These are phyloP conservation scores for Podospora comata DNA, from an alignment of 495 filamentous ascomycete genomes.

Conservation along the genomic window DNA sequence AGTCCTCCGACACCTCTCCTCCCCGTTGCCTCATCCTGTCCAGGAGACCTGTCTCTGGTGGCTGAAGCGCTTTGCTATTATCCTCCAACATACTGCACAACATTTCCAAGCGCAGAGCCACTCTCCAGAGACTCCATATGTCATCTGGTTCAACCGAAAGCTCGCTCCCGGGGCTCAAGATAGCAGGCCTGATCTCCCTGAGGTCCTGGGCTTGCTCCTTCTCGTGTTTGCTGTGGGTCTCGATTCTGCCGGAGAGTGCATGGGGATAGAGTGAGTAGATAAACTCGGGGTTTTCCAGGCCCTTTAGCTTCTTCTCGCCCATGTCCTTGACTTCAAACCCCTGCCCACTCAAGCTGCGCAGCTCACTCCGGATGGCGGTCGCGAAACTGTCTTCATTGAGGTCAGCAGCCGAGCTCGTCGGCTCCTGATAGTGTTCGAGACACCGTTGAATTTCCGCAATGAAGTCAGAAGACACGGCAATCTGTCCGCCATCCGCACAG, in stretches of 20 bases:
- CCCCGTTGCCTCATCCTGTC: slow-evolving; percentile 79
- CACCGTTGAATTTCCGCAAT: slow-evolving; percentile 92
- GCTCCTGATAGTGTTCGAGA: slow-evolving; percentile 77
- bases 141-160: slow-evolving; percentile 71
- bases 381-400: slow-evolving; percentile 64
- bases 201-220: slow-evolving; percentile 37
- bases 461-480: slow-evolving; percentile 93
- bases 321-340: slow-evolving; percentile 97
- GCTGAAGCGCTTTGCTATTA: slow-evolving; percentile 55
- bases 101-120: slow-evolving; percentile 86
- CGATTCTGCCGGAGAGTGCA: slow-evolving; percentile 73
- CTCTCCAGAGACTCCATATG: slow-evolving; percentile 86
- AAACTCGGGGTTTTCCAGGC: slow-evolving; percentile 93
- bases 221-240: slow-evolving; percentile 57
- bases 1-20: slow-evolving; percentile 82
- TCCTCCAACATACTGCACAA: slow-evolving; percentile 82
- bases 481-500: slow-evolving; percentile 95
- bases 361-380: slow-evolving; percentile 73
- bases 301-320: slow-evolving; percentile 89
- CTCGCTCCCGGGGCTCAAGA: slow-evolving; percentile 47
- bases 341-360: slow-evolving; percentile 81
- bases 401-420: slow-evolving; percentile 59
- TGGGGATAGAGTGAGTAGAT: slow-evolving; percentile 93
- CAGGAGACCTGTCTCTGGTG: slow-evolving; percentile 75
- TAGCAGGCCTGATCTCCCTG: slow-evolving; percentile 43